Evolutionary conservation across 1,139 yeast species (phyloP).

Genomic region (Hemisphaericaspora xylofermentans): DNA sequence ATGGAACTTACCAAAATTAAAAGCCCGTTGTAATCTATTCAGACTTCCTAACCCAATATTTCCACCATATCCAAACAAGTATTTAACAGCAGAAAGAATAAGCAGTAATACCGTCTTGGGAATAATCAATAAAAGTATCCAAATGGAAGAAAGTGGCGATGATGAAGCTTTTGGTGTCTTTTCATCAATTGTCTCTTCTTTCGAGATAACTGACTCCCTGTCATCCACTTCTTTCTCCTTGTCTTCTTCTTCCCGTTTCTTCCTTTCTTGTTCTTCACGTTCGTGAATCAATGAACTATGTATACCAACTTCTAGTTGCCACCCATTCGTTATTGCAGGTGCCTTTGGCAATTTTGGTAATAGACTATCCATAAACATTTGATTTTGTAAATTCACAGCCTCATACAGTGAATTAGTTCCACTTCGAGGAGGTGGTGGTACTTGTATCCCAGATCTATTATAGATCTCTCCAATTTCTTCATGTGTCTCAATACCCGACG

Average conservation of each 20-base stretch:
- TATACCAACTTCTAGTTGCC: conserved; percentile 50
- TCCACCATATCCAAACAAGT: conserved; percentile 29
- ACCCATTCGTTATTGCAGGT: conserved; percentile 37
- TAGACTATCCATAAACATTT: conserved; percentile 33
- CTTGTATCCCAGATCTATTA: conserved; percentile 11
- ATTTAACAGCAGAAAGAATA: conserved; percentile 33
- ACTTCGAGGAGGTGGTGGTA: too few relatives aligned
- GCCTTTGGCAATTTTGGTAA: conserved; percentile 46
- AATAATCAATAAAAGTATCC: conserved; percentile 46
- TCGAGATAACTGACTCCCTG: conserved; percentile 1
- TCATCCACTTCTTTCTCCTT: conserved; percentile 8
- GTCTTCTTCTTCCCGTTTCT: conserved; percentile 7
- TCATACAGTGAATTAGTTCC: conserved; percentile 5
- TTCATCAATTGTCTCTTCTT: neutral
- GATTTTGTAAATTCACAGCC: conserved; percentile 31
- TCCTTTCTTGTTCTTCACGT: conserved; percentile 8
- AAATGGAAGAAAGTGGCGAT: conserved; percentile 27
- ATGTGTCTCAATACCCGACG: conserved; percentile 18
- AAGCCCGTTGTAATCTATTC: conserved; percentile 26
- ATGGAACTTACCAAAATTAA: conserved; percentile 22
- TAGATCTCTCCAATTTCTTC: conserved; percentile 13
- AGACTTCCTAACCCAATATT: conserved; percentile 5
- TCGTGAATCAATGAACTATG: conserved; percentile 32
- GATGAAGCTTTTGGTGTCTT: too few relatives aligned
- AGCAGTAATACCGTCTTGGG: conserved; percentile 43